Conservation (phyloP, 495 filamentous ascomycete genomes). For the Bombardia bombarda region DNA sequence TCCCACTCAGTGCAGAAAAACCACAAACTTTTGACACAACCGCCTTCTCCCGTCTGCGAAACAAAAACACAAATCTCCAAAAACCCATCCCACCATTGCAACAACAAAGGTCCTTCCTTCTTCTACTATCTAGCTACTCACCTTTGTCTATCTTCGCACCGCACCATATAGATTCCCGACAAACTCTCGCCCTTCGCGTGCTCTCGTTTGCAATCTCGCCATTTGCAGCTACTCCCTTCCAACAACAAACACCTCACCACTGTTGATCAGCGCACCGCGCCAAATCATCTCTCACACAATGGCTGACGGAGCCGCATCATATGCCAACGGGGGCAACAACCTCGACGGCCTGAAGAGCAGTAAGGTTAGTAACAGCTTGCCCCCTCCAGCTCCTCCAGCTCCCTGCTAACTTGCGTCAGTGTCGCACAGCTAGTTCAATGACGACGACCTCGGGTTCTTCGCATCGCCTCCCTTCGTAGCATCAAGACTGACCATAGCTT, state of each 20-base stretch:
- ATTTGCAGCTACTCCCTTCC: not conserved
- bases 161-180: not conserved
- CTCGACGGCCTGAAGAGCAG: conserved; percentile 34
- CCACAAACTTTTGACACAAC: not conserved
- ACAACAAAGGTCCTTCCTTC: not conserved
- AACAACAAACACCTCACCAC: conserved; percentile 1
- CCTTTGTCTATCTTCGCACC: not conserved
- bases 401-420: conserved; percentile 24
- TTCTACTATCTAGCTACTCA: not conserved
- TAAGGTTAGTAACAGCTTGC: conserved; percentile 31
- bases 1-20: conserved; percentile 2
- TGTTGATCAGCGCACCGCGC: conserved; percentile 4
- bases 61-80: not conserved
- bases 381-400: not conserved
- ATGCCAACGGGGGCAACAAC: conserved; percentile 20
- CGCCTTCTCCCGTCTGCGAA: not conserved
- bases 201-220: not conserved
- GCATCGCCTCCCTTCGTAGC: not conserved
- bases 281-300: conserved; percentile 20
- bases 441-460: conserved; percentile 8
- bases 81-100: not conserved
- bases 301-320: conserved; percentile 22
- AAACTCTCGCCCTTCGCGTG: not conserved
- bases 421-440: conserved; percentile 22
- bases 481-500: conserved; percentile 10